Base-by-base conservation (phyloP, 495 filamentous ascomycete species). In the Penicillium salamii region DNA sequence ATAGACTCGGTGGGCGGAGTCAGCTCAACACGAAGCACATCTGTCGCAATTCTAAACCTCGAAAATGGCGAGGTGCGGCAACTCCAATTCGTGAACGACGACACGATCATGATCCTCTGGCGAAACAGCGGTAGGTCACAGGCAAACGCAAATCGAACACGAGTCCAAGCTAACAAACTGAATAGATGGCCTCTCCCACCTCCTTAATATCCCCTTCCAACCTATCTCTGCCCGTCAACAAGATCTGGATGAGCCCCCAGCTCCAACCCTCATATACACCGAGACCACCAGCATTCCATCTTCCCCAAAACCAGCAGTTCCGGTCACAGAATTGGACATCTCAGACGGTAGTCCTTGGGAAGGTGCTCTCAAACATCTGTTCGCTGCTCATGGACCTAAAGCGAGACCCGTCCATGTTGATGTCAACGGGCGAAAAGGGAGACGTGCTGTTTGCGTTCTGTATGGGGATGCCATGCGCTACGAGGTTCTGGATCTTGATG, bases 401-500 rank as follows among this genome's bases (percentile, higher is more conserved):
- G 62, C 76, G 37, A 69, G 57, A 17, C 79, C 82, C 3, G 42
- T 68, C 7, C 52, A 66, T 47, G 46, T 85, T 15, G 72, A 77
- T 35, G 70, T 82, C 17, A 84, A 84, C 55, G 79, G 81, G 17
- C 70, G 73, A 12, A 72, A 70, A 23, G 75, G 71, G 2, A 71
- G 80, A 20, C 65, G 80, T 42, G 77, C 75, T 18, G 67, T 79
- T 3, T 83, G 78, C 54, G 77, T 82, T 18, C 53, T 85, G 42
- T 80, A 79, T 48, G 70, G 74, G 11, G 80, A 84, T 55, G 64
- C 62, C 14, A 59, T 77, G 60, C 74, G 72, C 37, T 85, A 84
- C 55, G 74, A 78, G 28, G 72, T 84, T 7, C 72, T 82, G 46
- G 79, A 83, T 56, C 45, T 85, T 44, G 82, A 84, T 62, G 63